Base-by-base conservation (phyloP, 495 filamentous ascomycete genomes). In the Xylaria longipes region DNA sequence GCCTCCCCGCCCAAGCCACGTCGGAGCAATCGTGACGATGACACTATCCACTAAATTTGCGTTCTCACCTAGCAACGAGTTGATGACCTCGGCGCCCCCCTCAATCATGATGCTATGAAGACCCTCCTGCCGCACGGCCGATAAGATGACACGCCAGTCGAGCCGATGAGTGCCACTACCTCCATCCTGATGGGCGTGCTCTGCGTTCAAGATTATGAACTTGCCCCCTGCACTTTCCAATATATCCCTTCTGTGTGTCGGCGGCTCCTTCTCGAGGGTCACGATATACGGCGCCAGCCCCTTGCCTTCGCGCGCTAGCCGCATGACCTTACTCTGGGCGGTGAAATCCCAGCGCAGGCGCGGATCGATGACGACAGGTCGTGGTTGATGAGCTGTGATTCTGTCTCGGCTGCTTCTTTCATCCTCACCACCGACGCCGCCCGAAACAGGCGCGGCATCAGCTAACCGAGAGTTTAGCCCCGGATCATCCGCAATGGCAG, bases 101-200 rank as follows among this genome's bases (percentile, higher is more conserved):
- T 97, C 94, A 48, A 97, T 85, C 94, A 97, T 97, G 35, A 97
- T 86, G 74, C 93, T 95, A 31, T 86, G 83, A 68, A 97, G 82
- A 0, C 91, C 91, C 69, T 92, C 84, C 9, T 80, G 80, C 60
- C 79, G 80, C 17, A 95, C 76, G 27, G 82, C 83, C 45, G 80
- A 78, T 14, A 96, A 80, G 29, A 97, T 84, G 48, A 82, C 82
- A 54, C 81, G 81, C 94, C 94, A 97, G 6, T 82, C 77, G 66
- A 82, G 80, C 78, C 83, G 79, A 56, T 52, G 69, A 37, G 66
- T 48, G 39, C 43, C 17, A 11, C 12, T 52, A 52, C 45, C n/a
- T 25, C 29, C 46, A 5, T 35, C 67, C 11, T 8, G 33, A n/a
- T 25, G 22, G 57, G 4, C 27, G 1, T 48, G 57, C 29, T n/a